These are phyloP conservation scores for Tubosaeta sp. DNA, from an alignment of 768 basidiomycete genomes.

Conservation along the genomic window DNA sequence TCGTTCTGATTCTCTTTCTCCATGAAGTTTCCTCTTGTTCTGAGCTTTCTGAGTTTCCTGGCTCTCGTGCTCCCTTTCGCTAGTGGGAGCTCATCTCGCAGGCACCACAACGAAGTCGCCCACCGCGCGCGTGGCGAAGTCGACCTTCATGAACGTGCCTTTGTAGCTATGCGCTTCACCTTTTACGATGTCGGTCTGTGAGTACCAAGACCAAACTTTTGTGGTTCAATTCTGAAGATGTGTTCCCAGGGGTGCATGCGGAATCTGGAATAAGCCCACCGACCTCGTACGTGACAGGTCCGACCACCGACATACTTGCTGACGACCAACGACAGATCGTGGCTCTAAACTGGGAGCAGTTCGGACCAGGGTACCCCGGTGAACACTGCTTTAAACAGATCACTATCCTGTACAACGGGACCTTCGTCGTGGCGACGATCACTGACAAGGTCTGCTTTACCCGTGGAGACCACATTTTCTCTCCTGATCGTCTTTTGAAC, in stretches of 20 bases:
- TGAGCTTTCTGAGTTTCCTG: constrained; percentile 33
- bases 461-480: background rate
- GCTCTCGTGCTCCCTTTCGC: constrained; percentile 34
- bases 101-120: constrained; percentile 44
- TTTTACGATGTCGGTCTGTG: constrained; percentile 54
- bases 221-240: background rate
- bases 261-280: constrained; percentile 31
- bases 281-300: constrained; percentile 23
- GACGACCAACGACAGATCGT: constrained; percentile 18
- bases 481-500: constrained; percentile 2
- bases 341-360: constrained; percentile 38
- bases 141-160: constrained; percentile 30
- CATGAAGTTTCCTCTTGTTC: constrained; percentile 28
- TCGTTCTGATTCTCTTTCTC: background rate
- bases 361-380: constrained; percentile 55
- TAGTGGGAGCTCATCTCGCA: constrained; percentile 24
- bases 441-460: constrained; percentile 50
- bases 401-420: constrained; percentile 53
- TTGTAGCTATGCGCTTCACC: constrained; percentile 38
- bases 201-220: constrained; percentile 6
- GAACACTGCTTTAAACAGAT: constrained; percentile 62
- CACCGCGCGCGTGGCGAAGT: constrained; percentile 40
- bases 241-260: constrained; percentile 51
- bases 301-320: background rate
- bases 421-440: constrained; percentile 49